Evolutionary conservation across 2,329 filamentous ascomycete species (phyloP).

Genomic region (Pseudocercospora fijiensis): DNA sequence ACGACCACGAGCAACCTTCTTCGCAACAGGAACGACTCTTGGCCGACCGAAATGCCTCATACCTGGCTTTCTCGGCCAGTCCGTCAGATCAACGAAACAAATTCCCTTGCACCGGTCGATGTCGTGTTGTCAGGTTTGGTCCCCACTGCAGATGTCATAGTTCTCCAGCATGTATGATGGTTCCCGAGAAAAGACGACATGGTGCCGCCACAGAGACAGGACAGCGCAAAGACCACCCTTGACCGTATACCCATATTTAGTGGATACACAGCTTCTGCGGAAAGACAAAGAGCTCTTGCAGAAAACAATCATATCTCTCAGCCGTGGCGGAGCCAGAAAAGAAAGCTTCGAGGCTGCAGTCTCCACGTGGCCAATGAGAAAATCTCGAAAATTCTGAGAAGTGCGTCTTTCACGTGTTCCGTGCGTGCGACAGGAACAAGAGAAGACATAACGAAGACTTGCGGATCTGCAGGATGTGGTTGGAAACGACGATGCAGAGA

Average conservation of each 20-base stretch:
- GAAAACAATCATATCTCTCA: slow-evolving; percentile 8
- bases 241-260: neutral
- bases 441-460: no score
- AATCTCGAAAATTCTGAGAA: neutral
- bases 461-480: slow-evolving; percentile 22
- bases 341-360: slow-evolving; percentile 9
- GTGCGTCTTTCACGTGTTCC: neutral
- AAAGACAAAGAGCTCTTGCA: slow-evolving; percentile 10
- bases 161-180: slow-evolving; percentile 23
- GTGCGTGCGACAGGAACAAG: neutral
- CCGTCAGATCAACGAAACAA: slow-evolving; percentile 13
- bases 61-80: neutral
- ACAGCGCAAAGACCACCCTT: neutral
- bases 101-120: slow-evolving; percentile 7
- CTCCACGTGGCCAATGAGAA: slow-evolving; percentile 6
- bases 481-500: slow-evolving; percentile 18
- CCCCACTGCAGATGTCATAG: slow-evolving; percentile 28
- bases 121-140: slow-evolving; percentile 11
- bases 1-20: slow-evolving; percentile 2
- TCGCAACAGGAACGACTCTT: no score
- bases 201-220: slow-evolving; percentile 1
- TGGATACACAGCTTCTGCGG: neutral
- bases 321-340: slow-evolving; percentile 1
- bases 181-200: slow-evolving; percentile 22
- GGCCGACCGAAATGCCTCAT: neutral